A percentile compares a stretch with the other conserved stretches of the same genome.
These are phyloP conservation scores for Acer campestre DNA, from an alignment of 345 rosid species.

Conservation along the genomic window DNA sequence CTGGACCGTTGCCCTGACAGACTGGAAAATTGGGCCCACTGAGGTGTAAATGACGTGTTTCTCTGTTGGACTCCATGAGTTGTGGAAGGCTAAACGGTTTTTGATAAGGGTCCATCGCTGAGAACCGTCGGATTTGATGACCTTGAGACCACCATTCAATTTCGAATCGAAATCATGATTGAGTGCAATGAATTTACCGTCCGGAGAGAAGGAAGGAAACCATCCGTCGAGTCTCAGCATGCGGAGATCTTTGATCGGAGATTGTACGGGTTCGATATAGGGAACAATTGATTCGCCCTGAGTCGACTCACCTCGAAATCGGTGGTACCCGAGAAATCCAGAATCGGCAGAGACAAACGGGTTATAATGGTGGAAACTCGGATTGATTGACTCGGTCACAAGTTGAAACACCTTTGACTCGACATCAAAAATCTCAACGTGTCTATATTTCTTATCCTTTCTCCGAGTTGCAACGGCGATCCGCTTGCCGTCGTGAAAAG, in stretches of 20 bases:
- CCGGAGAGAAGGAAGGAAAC: slow-evolving; percentile 70
- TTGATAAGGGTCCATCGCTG: slow-evolving; percentile 71
- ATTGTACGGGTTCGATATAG: slow-evolving; percentile 61
- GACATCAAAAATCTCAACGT: slow-evolving; percentile 69
- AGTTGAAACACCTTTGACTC: slow-evolving; percentile 42
- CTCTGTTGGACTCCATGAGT: slow-evolving; percentile 85
- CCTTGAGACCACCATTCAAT: slow-evolving; percentile 44
- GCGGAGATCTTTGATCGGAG: slow-evolving; percentile 54
- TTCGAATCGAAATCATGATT: slow-evolving; percentile 42
- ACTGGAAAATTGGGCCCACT: slow-evolving; percentile 70
- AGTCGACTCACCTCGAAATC: slow-evolving; percentile 71
- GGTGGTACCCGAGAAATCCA: slow-evolving; percentile 64
- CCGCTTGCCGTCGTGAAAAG: slow-evolving; percentile 55
- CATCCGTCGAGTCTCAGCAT: slow-evolving; percentile 67
- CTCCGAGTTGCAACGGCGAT: slow-evolving; percentile 81
- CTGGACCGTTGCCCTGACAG: slow-evolving; percentile 57
- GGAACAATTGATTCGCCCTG: slow-evolving; percentile 55
- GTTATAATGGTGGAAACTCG: slow-evolving; percentile 71
- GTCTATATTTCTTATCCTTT: slow-evolving; percentile 44
- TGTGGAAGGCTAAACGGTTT: slow-evolving; percentile 67
- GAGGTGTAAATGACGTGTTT: slow-evolving; percentile 70
- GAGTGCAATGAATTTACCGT: slow-evolving; percentile 58
- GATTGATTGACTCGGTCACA: slow-evolving; percentile 61
- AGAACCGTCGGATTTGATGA: slow-evolving; percentile 74
- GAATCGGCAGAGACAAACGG: slow-evolving; percentile 73